These are phyloP conservation scores for Pseudonectria buxi DNA, from an alignment of 2,329 filamentous ascomycete genomes.

Conservation along the genomic window DNA sequence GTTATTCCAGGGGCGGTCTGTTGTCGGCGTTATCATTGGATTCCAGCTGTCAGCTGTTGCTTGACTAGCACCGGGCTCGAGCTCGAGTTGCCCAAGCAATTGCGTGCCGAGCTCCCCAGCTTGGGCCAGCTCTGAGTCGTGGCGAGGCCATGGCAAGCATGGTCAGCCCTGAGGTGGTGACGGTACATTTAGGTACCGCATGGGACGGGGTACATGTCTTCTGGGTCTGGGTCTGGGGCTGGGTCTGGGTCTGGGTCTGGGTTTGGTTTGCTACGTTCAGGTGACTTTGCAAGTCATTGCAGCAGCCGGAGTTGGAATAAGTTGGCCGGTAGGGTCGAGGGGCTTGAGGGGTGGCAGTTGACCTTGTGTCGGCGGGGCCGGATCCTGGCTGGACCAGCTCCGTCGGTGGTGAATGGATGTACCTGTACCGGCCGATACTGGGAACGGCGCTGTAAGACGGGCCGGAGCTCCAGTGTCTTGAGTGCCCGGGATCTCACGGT, in stretches of 20 bases:
- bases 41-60: too few species aligned
- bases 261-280: background rate
- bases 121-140: constrained; percentile 12
- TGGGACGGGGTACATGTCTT: too few species aligned
- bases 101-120: background rate
- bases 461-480: too few species aligned
- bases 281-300: constrained; percentile 22
- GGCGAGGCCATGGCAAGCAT: constrained; percentile 21
- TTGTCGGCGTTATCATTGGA: too few species aligned
- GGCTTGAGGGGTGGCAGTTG: constrained; percentile 25
- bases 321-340: constrained; percentile 7
- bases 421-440: constrained; percentile 2
- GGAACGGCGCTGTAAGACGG: background rate
- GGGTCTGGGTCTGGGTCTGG: background rate
- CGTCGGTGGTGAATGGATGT: too few species aligned
- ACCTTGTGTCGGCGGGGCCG: constrained; percentile 23
- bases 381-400: constrained; percentile 9
- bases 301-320: constrained; percentile 22
- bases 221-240: too few species aligned
- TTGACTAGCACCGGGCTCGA: too few species aligned
- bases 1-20: too few species aligned
- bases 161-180: too few species aligned
- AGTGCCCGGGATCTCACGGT: too few species aligned
- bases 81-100: too few species aligned
- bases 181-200: too few species aligned